A percentile compares a stretch with the other conserved stretches of the same genome.
phyloP scores from a whole-genome alignment of 116 monocot species.

The Phalaenopsis hybrid region DNA sequence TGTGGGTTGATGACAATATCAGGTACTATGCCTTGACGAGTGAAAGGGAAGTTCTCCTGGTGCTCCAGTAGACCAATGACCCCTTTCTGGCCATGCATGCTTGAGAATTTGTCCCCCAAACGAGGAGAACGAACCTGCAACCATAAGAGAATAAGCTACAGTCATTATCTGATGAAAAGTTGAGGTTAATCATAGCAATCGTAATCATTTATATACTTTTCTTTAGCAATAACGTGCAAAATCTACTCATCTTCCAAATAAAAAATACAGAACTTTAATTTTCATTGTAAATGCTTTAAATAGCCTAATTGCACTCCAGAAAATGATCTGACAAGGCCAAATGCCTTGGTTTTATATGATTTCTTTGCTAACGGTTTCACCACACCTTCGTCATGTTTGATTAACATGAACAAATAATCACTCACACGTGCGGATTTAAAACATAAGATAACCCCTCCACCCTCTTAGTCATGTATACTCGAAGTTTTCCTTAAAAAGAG shows the following conservation, averaged over 20 bases:
- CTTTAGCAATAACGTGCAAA: neutral
- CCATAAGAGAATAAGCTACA: conserved; percentile 1
- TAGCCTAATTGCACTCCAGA: no score
- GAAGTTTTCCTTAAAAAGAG: conserved; percentile 74
- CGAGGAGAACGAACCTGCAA: conserved; percentile 74
- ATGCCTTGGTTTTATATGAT: no score
- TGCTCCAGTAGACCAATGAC: conserved; percentile 87
- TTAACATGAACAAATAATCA: no score
- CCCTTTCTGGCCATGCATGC: conserved; percentile 99
- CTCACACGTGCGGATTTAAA: neutral
- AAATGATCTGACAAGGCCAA: no score
- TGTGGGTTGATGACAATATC: conserved; percentile 97
- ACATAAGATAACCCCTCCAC: neutral
- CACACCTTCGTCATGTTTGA: no score
- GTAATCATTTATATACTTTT: neutral
- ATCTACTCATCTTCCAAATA: neutral
- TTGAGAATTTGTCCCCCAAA: conserved; percentile 93
- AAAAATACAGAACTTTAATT: neutral
- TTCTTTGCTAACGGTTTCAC: no score
- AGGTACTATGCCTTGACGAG: conserved; percentile 77
- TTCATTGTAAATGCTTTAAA: no score
- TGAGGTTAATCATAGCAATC: neutral
- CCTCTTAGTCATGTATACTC: conserved; percentile 62
- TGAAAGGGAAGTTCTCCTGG: conserved; percentile 95
- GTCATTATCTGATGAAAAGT: neutral